Evolutionary conservation across 2,329 filamentous ascomycete genomes (phyloP).

Genomic region (Fusarium oligoseptatum): DNA sequence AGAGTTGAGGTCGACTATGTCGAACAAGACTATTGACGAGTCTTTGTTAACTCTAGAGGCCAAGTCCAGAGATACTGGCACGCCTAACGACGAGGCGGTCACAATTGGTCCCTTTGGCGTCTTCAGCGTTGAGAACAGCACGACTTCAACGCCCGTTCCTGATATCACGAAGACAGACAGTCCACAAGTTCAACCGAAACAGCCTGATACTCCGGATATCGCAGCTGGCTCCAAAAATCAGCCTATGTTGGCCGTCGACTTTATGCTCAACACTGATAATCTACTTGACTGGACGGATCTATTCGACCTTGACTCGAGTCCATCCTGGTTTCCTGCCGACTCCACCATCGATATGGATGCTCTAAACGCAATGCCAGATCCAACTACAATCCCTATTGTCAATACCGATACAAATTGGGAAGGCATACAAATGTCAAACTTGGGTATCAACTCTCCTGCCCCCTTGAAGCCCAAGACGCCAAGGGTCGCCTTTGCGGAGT

Average conservation of each 20-base stretch:
- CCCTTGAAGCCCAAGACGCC: neutral
- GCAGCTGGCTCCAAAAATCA: too few species aligned
- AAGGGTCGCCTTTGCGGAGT: neutral
- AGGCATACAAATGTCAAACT: neutral
- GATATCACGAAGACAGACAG: neutral
- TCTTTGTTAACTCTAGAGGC: neutral
- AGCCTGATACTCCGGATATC: neutral
- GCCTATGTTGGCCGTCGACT: neutral
- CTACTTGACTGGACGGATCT: conserved; percentile 18
- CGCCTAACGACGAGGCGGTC: neutral
- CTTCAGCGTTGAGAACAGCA: neutral
- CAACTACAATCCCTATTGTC: neutral
- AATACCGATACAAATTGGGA: neutral
- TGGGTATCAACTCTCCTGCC: neutral
- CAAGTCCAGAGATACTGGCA: neutral
- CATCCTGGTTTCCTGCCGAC: neutral
- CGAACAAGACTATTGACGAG: neutral
- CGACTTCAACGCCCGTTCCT: neutral
- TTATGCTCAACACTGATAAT: neutral
- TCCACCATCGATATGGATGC: neutral
- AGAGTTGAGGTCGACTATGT: neutral
- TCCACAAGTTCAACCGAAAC: neutral
- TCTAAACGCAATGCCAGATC: neutral
- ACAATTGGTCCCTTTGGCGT: conserved; percentile 5
- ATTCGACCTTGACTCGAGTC: conserved; percentile 11